Percentiles rank a stretch among this genome's conserved stretches.
phyloP scores from a whole-genome alignment of 1,284 basidiomycete species.

The Leccinum glutinopallens region DNA sequence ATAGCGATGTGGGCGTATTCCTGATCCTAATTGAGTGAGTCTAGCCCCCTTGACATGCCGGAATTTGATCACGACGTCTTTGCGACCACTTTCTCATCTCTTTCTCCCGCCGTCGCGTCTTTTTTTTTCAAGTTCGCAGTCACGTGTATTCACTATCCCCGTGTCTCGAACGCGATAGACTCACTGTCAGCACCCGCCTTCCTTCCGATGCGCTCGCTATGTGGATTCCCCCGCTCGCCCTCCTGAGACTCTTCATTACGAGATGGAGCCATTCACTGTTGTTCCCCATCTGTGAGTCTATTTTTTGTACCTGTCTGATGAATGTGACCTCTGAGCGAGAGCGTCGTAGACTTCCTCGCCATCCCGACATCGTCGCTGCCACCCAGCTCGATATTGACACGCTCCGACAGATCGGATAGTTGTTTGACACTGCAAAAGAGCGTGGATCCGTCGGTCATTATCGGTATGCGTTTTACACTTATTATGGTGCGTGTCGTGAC shows the following conservation, averaged over 20 bases:
- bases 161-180: constrained; percentile 40
- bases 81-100: not conserved
- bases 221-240: constrained; percentile 75
- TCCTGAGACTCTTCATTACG: constrained; percentile 83
- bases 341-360: constrained; percentile 72
- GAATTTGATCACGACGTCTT: not conserved
- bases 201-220: constrained; percentile 78
- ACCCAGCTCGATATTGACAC: constrained; percentile 62
- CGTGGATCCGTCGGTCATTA: constrained; percentile 56
- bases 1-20: constrained; percentile 92
- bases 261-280: constrained; percentile 87
- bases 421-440: constrained; percentile 73
- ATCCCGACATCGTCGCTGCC: constrained; percentile 75
- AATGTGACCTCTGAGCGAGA: not conserved
- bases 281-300: constrained; percentile 82
- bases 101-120: not conserved
- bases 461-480: constrained; percentile 81
- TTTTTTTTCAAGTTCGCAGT: not conserved
- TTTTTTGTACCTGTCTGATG: not conserved
- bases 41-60: not conserved
- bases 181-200: constrained; percentile 39
- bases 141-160: not conserved
- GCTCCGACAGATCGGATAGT: constrained; percentile 77
- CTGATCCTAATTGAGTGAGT: constrained; percentile 83
- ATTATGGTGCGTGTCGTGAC: constrained; percentile 57